Evolutionary conservation across 1,284 basidiomycete genomes (phyloP), one percentile per base, ranked within the genome.

Genomic region (Psilocybe mexicana): DNA sequence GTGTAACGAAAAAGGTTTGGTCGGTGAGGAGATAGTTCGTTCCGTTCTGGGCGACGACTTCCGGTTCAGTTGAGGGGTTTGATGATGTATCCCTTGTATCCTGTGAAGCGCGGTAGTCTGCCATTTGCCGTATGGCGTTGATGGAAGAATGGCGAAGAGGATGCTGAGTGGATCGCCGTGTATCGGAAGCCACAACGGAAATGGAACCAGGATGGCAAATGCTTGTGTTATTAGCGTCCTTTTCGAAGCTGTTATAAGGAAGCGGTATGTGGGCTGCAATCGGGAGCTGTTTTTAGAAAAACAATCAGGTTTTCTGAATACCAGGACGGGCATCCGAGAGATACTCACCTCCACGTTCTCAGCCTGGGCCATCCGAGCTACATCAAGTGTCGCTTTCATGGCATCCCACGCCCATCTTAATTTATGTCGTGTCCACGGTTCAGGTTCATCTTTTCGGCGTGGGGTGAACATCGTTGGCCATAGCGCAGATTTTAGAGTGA

Each of bases 401-500:
- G 89, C 90, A n/a, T 85, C 76, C 66, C 80, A 80, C 1, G 93
- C 90, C 90, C 92, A 94, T 11, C 76, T 76, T 24, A 85, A 78
- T 61, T 85, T 84, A 0, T 79, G 82, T 23, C 76, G 71, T 2
- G 89, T 80, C 90, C 93, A 94, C 3, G 75, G 75, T 57, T 88
- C 84, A 1, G 79, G 75, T 60, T 88, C 86, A 60, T 82, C 84
- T 67, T 90, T 91, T 45, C 87, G 80, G 14, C 83, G 79, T 0
- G 93, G 93, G 1, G 88, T 79, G 64, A 86, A 91, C 6, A 86
- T 74, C 6, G 93, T 93, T 0, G 94, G 94, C 94, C 94, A 96
- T 25, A 90, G 72, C 0, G 78, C 71, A 43, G 81, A 81, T 72
- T 94, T 94, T 40, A 85, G 72, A 25, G 75, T 70, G 2, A 94